These are phyloP conservation scores for Solanum chiquidenum DNA, from an alignment of 257 asterid genomes.

Conservation along the genomic window DNA sequence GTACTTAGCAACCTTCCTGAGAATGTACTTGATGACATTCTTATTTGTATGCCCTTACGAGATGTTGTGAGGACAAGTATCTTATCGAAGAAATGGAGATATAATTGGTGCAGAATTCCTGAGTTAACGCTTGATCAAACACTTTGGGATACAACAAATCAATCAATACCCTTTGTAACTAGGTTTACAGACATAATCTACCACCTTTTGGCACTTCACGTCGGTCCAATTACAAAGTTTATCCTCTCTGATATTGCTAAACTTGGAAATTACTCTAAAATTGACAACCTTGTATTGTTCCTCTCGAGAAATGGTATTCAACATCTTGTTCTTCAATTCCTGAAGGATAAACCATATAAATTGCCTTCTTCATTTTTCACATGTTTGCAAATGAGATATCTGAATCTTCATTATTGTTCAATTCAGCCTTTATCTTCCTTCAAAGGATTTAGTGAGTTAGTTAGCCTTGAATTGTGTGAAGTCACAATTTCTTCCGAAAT, in stretches of 20 bases:
- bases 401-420: neutral
- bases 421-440: neutral
- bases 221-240: neutral
- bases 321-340: neutral
- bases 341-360: neutral
- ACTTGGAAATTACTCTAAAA: neutral
- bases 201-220: neutral
- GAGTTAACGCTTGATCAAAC: neutral
- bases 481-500: neutral
- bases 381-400: neutral
- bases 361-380: neutral
- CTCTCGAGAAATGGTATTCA: neutral
- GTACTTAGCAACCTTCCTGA: neutral
- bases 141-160: neutral
- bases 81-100: neutral
- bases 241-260: neutral
- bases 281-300: neutral
- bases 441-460: neutral
- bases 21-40: neutral
- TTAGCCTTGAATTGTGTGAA: neutral
- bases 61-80: neutral
- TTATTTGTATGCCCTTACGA: neutral
- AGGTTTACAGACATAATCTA: neutral
- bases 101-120: neutral
- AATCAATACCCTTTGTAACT: accelerated